phyloP scores from a whole-genome alignment of 164 flowering plant species.

The Nymphaea colorata region DNA sequence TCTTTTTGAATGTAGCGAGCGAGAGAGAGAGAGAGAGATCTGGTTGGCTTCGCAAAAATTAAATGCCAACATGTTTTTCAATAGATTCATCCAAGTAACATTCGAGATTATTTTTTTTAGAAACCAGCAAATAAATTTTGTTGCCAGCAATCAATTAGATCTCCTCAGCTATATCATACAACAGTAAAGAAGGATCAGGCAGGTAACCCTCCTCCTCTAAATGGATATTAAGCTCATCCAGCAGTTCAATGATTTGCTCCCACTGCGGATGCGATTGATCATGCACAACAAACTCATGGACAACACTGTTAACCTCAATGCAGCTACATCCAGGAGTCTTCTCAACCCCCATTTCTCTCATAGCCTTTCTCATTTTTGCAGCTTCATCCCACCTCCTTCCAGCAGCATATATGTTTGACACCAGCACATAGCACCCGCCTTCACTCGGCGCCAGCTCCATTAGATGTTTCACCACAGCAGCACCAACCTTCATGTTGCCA shows the following conservation, averaged over 20 bases:
- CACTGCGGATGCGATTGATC: slow-evolving; percentile 6
- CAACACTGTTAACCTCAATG: slow-evolving; percentile 5
- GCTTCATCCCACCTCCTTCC: slow-evolving; percentile 2
- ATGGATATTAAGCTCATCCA: slow-evolving; percentile 6
- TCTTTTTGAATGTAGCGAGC: no score
- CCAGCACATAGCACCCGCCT: slow-evolving; percentile 4
- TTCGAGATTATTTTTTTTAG: not conserved
- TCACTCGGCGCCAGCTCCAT: slow-evolving; percentile 4
- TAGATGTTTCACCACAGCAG: not conserved
- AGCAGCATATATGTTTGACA: slow-evolving; percentile 5
- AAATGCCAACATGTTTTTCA: no score
- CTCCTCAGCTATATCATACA: slow-evolving; percentile 9
- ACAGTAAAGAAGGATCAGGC: slow-evolving; percentile 8
- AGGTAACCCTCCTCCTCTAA: slow-evolving; percentile 13
- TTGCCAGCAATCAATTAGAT: not conserved
- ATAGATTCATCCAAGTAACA: not conserved
- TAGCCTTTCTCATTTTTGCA: not conserved
- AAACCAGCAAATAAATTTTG: not conserved
- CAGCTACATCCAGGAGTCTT: slow-evolving; percentile 4
- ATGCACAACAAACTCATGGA: slow-evolving; percentile 4
- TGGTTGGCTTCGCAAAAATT: no score
- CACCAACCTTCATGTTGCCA: not conserved
- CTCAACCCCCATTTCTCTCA: slow-evolving; percentile 3
- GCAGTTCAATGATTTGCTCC: slow-evolving; percentile 4
- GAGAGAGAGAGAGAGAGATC: no score